Evolutionary conservation across 805 yeast genomes (phyloP), one percentile per base, ranked within the genome.

Genomic region (Yarrowia sp.): DNA sequence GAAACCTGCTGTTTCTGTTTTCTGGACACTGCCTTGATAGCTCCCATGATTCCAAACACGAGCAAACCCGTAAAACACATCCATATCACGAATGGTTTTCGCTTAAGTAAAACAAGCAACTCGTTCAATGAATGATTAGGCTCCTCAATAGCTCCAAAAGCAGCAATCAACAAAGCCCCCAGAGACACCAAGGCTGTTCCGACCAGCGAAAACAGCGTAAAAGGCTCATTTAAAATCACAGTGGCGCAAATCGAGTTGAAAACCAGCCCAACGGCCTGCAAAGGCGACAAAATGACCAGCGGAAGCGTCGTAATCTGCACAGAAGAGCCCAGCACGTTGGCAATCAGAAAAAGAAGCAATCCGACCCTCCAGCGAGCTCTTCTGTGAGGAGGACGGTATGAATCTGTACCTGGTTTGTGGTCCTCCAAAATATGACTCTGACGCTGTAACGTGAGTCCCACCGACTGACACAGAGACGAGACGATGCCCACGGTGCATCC

Each of bases 301-400:
- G 97, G 97, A 45, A 91, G 78, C 1, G 96, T 88, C 0, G 95
- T 84, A 42, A 92, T 85, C 75, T 92, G 97, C 32, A 91, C 87
- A 17, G 88, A 79, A 1, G 95, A 87, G 1, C 97, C 97, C 44
- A 90, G 77, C 1, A 92, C 76, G 70, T 91, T 92, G 43, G 96
- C 85, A 4, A 83, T 71, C 31, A 92, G 80, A 73, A 92, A 91
- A 48, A 92, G 74, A 4, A 80, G 68, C 65, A 92, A 84, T 1
- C 97, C 97, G 32, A 83, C 66, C 45, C 89, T 80, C 97, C 96
- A 91, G 68, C 89, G 76, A 48, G 84, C 71, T 35, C 75, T 69
- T 1, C 61, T 28, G 7, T 55, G 61, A 1, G 61, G 61, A 15
- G 61, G 74, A 66, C 65, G 74, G 81, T n/a, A 71, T 70, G 11